Conservation (phyloP, 345 rosid species). For the Geranium brycei region DNA sequence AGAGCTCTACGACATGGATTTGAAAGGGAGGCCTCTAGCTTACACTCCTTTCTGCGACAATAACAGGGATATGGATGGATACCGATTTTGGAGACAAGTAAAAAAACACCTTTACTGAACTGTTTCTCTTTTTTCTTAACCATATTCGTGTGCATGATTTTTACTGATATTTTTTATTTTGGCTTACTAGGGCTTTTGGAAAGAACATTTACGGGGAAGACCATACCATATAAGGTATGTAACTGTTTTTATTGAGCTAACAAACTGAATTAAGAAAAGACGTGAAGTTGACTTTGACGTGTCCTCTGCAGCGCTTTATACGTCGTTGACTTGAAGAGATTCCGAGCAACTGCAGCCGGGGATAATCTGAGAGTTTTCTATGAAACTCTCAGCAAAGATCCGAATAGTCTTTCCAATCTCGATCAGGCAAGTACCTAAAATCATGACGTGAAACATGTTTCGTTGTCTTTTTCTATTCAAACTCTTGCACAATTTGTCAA, state of each 20-base stretch:
- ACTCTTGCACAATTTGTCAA: too few relatives aligned
- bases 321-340: slow-evolving; percentile 83
- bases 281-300: slow-evolving; percentile 9
- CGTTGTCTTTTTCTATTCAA: too few relatives aligned
- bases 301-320: slow-evolving; percentile 69
- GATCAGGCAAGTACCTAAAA: slow-evolving; percentile 50
- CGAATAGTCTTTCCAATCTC: slow-evolving; percentile 89
- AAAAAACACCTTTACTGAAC: not conserved
- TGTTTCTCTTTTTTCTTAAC: not conserved
- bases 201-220: slow-evolving; percentile 79
- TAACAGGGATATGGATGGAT: slow-evolving; percentile 97
- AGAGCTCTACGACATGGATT: slow-evolving; percentile 92
- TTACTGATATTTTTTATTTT: not conserved
- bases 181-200: slow-evolving; percentile 83
- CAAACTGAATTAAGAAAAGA: not conserved
- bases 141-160: not conserved
- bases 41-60: slow-evolving; percentile 97
- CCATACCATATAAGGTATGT: slow-evolving; percentile 92
- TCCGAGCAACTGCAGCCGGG: slow-evolving; percentile 95
- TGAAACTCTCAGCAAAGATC: slow-evolving; percentile 99
- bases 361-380: slow-evolving; percentile 91
- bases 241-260: not conserved
- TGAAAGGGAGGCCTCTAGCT: slow-evolving; percentile 95
- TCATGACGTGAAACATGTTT: not conserved
- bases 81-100: slow-evolving; percentile 97